Base-by-base conservation (phyloP, 352 stramenopile genomes). In the Plasmopara muralis region DNA sequence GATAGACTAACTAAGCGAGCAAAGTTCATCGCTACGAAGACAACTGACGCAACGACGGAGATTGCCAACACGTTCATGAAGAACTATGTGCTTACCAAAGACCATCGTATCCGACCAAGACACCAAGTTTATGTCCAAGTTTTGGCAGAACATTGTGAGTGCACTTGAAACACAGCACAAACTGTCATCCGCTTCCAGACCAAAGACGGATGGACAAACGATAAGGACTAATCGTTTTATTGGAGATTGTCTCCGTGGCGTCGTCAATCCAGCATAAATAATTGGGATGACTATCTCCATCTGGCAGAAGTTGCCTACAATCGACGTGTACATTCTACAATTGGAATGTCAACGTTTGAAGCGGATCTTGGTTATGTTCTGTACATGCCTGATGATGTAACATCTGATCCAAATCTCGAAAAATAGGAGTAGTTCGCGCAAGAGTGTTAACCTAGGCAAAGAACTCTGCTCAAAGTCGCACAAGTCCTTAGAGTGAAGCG, bases 221-320 rank as follows among this genome's bases (percentile, higher is more conserved):
- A 39, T 53, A 40, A 29, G 53, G 15, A 50, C 45, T 10, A 54
- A 50, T 20, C 46, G 39, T 35, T 59, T 50, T 37, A 40, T 54
- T 37, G 39, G 16, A 54, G 29, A 55, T 7, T 61, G 52, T 62
- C 54, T 55, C 41, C 10, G 20, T 25, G 20, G 20, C 3, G 20
- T 25, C 20, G 20, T 25, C 20, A 25, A 25, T 25, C 20, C 20
- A 25, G 1, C 20, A 1, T 3, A 25, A 25, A 25, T 3, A 3
- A 25, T 25, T 25, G 20, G 20, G 3, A 25, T 25, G 20, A 25
- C 20, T 25, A 25, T 25, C 20, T 25, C 20, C 20, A 25, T 25
- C 3, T 25, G 20, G 20, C 3, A 25, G 20, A 25, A 25, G 3
- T 25, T 25, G 20, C 20, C 20, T 25, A 25, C 20, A 25, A 25